Evolutionary conservation across 2,329 filamentous ascomycete genomes (phyloP).

Genomic region (Orbilia ellipsospora): DNA sequence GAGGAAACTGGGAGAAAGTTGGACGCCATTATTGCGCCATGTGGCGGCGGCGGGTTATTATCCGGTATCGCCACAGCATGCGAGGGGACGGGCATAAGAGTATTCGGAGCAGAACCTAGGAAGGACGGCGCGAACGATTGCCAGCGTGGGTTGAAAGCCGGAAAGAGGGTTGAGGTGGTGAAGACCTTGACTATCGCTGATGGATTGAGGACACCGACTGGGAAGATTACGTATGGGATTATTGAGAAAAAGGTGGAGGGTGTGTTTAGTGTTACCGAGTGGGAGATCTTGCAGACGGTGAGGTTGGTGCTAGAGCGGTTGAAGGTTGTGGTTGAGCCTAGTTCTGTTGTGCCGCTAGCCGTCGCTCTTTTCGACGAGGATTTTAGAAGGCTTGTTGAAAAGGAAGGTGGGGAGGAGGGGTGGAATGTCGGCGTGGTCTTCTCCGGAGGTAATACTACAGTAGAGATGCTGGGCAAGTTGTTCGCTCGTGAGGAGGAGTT

Average conservation of each 20-base stretch:
- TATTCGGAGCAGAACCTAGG: slow-evolving; percentile 88
- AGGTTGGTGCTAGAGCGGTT: slow-evolving; percentile 83
- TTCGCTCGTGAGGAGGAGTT: slow-evolving; percentile 55
- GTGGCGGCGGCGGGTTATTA: slow-evolving; percentile 89
- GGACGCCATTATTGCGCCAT: slow-evolving; percentile 81
- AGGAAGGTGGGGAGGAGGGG: slow-evolving; percentile 73
- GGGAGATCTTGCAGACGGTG: slow-evolving; percentile 82
- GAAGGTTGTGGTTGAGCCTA: slow-evolving; percentile 92
- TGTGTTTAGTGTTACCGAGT: slow-evolving; percentile 80
- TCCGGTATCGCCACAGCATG: slow-evolving; percentile 82
- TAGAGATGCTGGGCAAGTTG: slow-evolving; percentile 57
- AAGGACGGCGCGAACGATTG: slow-evolving; percentile 88
- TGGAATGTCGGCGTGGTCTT: slow-evolving; percentile 70
- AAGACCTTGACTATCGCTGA: slow-evolving; percentile 86
- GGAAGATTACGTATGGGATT: slow-evolving; percentile 36
- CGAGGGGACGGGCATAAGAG: slow-evolving; percentile 75
- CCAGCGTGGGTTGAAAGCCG: slow-evolving; percentile 74
- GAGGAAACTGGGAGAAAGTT: slow-evolving; percentile 64
- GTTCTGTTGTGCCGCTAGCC: slow-evolving; percentile 83
- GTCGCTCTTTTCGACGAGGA: slow-evolving; percentile 86
- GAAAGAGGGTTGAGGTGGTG: slow-evolving; percentile 71
- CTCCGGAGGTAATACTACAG: slow-evolving; percentile 59
- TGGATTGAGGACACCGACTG: slow-evolving; percentile 84
- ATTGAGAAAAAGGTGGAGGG: slow-evolving; percentile 72
- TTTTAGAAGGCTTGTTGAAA: slow-evolving; percentile 73